Percentiles rank a stretch among this genome's conserved stretches.
These are phyloP conservation scores for Populus trichocarpa DNA, from an alignment of 441 rosid species.

Conservation along the genomic window DNA sequence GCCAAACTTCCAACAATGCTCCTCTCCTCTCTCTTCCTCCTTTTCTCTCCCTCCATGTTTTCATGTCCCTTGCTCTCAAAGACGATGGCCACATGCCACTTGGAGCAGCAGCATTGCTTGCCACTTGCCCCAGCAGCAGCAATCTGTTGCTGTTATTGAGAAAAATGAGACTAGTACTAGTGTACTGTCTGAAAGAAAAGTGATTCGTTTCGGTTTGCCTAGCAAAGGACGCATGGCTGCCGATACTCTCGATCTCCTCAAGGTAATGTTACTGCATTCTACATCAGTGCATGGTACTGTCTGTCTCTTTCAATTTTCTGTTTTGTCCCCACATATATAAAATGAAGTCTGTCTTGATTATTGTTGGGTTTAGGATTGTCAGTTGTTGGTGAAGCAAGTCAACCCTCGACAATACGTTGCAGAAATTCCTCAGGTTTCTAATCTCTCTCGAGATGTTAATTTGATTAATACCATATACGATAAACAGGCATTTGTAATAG, in stretches of 20 bases:
- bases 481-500: not conserved
- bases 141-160: not conserved
- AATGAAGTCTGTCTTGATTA: not conserved
- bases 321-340: not conserved
- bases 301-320: not conserved
- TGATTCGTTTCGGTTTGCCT: conserved; percentile 85
- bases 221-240: conserved; percentile 93
- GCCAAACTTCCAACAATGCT: not conserved
- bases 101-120: not conserved
- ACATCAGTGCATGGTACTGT: not conserved
- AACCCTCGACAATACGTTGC: conserved; percentile 97
- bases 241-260: conserved; percentile 80
- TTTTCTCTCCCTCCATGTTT: not conserved
- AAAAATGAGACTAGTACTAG: not conserved
- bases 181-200: conserved; percentile 36
- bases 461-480: not conserved
- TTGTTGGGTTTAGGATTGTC: conserved; percentile 62
- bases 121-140: not conserved
- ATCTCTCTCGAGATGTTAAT: not conserved
- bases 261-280: conserved; percentile 31
- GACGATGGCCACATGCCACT: not conserved
- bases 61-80: not conserved
- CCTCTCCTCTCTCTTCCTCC: not conserved
- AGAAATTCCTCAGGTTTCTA: conserved; percentile 71
- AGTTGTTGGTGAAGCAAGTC: conserved; percentile 73